phyloP scores from a whole-genome alignment of 225 moss, liverwort and hornwort genomes.

The Physcomitrellopsis africana region DNA sequence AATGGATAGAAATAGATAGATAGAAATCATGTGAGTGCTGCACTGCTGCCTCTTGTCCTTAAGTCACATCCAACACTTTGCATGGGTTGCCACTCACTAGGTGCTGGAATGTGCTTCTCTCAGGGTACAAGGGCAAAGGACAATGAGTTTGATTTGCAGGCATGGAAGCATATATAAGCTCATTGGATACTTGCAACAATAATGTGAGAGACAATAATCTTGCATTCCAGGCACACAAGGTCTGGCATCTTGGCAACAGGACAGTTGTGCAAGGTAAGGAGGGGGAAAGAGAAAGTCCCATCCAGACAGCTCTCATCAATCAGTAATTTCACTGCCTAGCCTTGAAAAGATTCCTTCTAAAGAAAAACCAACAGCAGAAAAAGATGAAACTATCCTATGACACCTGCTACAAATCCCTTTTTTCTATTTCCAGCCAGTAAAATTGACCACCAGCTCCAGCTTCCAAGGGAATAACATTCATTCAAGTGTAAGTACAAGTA shows the following conservation, averaged over 20 bases:
- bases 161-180: conserved; percentile 30
- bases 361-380: too few species aligned
- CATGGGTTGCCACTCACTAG: conserved; percentile 36
- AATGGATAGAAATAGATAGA: too few species aligned
- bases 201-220: conserved; percentile 46
- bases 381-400: too few species aligned
- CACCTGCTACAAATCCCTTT: too few species aligned
- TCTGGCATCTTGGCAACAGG: conserved; percentile 33
- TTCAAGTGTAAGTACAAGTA: too few species aligned
- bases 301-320: conserved; percentile 25
- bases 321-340: background rate
- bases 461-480: too few species aligned
- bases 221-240: conserved; percentile 35
- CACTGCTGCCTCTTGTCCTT: conserved; percentile 18
- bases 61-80: conserved; percentile 33
- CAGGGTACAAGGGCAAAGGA: conserved; percentile 31
- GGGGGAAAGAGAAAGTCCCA: conserved; percentile 21
- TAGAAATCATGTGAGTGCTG: conserved; percentile 27
- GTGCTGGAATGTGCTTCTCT: conserved; percentile 5
- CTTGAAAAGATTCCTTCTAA: conserved; percentile 23
- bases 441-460: too few species aligned
- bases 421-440: too few species aligned
- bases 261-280: conserved; percentile 21
- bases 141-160: conserved; percentile 52
- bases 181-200: conserved; percentile 40